Evolutionary conservation across 495 filamentous ascomycete species (phyloP).

Genomic region (Aspergillus kassunensis): DNA sequence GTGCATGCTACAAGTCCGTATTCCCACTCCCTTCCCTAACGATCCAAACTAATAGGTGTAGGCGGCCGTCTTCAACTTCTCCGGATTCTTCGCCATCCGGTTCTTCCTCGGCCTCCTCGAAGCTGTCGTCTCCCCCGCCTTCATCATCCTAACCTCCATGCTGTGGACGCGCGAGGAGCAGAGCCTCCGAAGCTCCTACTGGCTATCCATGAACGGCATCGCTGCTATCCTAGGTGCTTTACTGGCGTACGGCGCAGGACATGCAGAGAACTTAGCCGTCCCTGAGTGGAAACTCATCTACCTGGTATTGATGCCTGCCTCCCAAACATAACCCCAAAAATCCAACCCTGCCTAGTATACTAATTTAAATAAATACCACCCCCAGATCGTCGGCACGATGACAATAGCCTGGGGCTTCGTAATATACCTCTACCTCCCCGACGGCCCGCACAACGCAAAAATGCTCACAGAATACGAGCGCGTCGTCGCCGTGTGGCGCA

Average conservation of each 20-base stretch:
- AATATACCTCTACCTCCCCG: conserved; percentile 2
- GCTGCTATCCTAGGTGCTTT: not conserved
- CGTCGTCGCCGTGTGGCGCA: not conserved
- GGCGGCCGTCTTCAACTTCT: conserved; percentile 22
- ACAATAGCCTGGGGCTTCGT: conserved; percentile 2
- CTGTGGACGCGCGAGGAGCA: conserved; percentile 17
- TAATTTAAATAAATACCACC: not conserved
- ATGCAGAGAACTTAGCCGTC: not conserved
- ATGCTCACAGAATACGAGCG: not conserved
- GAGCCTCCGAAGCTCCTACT: conserved; percentile 13
- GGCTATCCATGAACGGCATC: conserved; percentile 12
- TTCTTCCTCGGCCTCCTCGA: conserved; percentile 37
- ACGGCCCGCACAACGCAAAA: conserved; percentile 1
- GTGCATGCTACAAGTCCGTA: conserved; percentile 25
- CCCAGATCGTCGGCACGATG: conserved; percentile 2
- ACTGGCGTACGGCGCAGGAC: not conserved
- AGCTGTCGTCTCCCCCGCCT: conserved; percentile 26
- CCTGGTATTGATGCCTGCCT: not conserved
- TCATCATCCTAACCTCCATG: conserved; percentile 23
- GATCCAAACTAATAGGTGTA: not conserved
- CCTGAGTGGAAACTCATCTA: conserved; percentile 3
- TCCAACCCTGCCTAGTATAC: not conserved
- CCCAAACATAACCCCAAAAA: too few relatives aligned
- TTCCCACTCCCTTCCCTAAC: not conserved
- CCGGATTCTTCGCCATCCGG: conserved; percentile 26